phyloP scores from a whole-genome alignment of 1,284 basidiomycete species.

The Meripilus lineatus region DNA sequence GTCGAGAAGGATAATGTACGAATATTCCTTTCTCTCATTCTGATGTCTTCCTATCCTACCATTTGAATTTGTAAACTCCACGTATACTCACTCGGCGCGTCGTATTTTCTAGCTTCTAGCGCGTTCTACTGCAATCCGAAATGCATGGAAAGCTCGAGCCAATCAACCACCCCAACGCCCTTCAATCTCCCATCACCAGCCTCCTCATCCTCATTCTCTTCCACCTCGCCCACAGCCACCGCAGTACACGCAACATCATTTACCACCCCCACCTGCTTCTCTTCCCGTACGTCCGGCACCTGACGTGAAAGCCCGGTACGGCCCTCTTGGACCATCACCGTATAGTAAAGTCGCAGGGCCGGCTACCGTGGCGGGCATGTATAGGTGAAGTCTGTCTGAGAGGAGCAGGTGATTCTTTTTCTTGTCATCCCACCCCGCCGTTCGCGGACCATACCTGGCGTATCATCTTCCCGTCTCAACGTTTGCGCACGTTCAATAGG shows the following conservation, averaged over 20 bases:
- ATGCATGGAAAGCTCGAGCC: constrained; percentile 63
- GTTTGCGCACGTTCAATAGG: no score
- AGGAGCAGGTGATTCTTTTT: no score
- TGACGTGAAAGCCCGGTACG: constrained; percentile 49
- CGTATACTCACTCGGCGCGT: not conserved
- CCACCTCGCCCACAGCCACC: not conserved
- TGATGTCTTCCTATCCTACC: constrained; percentile 10
- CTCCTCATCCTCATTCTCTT: constrained; percentile 11
- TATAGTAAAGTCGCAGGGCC: constrained; percentile 76
- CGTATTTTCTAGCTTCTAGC: constrained; percentile 48
- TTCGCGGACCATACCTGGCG: no score
- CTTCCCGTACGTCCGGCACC: constrained; percentile 11
- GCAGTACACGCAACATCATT: constrained; percentile 1
- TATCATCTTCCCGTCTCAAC: no score
- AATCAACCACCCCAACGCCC: constrained; percentile 24
- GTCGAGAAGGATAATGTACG: constrained; percentile 81
- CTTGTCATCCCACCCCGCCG: no score
- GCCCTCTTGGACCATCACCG: constrained; percentile 52
- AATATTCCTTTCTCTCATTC: not conserved
- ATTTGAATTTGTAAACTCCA: not conserved
- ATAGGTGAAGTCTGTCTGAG: constrained; percentile 45
- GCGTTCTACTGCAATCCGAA: constrained; percentile 54
- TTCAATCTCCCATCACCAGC: constrained; percentile 6
- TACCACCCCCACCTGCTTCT: constrained; percentile 14
- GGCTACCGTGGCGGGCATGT: constrained; percentile 52